Conservation (phyloP, 2,329 filamentous ascomycete species). For the Rhexocercosporidium sp. region DNA sequence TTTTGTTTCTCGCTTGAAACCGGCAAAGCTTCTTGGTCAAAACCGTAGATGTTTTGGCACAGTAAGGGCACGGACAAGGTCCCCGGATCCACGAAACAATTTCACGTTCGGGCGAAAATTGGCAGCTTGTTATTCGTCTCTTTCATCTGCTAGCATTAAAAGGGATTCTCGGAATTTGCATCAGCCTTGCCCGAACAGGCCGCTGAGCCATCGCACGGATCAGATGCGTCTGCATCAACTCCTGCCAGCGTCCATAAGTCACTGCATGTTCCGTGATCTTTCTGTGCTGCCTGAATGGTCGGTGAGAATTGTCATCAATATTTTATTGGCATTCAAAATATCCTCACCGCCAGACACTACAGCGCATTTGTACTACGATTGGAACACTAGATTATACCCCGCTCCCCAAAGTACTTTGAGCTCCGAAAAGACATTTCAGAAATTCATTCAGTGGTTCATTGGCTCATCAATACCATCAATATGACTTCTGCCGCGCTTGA, state of each 20-base stretch:
- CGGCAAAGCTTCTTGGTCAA: slow-evolving; percentile 1
- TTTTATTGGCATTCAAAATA: slow-evolving; percentile 3
- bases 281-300: slow-evolving; percentile 7
- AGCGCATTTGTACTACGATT: not conserved
- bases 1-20: slow-evolving; percentile 6
- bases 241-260: not conserved
- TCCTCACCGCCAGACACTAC: not conserved
- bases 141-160: not conserved
- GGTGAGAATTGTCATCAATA: not conserved
- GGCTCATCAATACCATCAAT: not conserved
- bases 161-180: not conserved
- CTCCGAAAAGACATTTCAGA: not conserved
- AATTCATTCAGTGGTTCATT: not conserved
- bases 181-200: not conserved
- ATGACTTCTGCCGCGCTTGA: not conserved
- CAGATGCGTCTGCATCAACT: not conserved
- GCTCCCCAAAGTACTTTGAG: not conserved
- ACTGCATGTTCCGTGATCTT: not conserved
- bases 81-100: not conserved
- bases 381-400: not conserved
- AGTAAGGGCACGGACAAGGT: not conserved
- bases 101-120: not conserved
- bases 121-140: not conserved
- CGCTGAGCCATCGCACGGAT: slow-evolving; percentile 4
- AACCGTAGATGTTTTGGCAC: slow-evolving; percentile 3